A percentile compares a stretch with the other conserved stretches of the same genome.
Evolutionary conservation across 306 rosid species (phyloP).

Genomic region (Abrus precatorius): DNA sequence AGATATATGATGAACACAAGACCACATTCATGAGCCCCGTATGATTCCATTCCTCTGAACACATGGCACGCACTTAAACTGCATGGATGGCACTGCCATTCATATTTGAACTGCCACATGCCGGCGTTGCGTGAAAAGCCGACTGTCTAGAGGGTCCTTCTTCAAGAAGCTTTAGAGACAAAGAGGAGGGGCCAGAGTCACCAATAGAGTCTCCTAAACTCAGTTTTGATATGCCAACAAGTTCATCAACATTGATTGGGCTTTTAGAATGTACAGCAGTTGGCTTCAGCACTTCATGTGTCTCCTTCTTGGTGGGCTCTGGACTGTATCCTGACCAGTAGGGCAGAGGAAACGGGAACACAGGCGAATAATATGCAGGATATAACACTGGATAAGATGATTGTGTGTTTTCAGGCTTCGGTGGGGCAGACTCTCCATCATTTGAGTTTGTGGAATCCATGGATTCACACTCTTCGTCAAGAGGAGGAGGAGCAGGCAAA

Average conservation of each 20-base stretch:
- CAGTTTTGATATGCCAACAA: constrained; percentile 95
- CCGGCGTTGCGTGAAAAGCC: constrained; percentile 90
- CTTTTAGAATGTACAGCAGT: constrained; percentile 88
- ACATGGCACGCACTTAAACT: constrained; percentile 53
- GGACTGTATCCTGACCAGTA: constrained; percentile 75
- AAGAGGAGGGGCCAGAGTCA: constrained; percentile 73
- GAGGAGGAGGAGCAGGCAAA: constrained; percentile 78
- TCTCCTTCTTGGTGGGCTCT: constrained; percentile 67
- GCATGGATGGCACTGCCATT: constrained; percentile 89
- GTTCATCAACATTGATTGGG: constrained; percentile 92
- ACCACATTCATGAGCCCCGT: constrained; percentile 56
- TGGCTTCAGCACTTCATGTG: constrained; percentile 88
- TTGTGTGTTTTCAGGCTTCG: constrained; percentile 60
- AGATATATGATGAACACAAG: constrained; percentile 56
- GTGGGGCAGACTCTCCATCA: constrained; percentile 76
- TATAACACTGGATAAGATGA: constrained; percentile 70
- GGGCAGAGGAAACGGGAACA: constrained; percentile 80
- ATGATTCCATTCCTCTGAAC: constrained; percentile 48
- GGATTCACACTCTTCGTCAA: constrained; percentile 93
- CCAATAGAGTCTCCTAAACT: constrained; percentile 86
- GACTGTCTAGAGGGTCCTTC: constrained; percentile 97
- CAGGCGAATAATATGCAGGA: constrained; percentile 79
- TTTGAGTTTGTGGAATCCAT: constrained; percentile 94
- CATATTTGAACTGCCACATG: constrained; percentile 67
- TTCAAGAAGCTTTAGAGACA: constrained; percentile 76